Conservation (phyloP, 2,329 filamentous ascomycete species). For the Massarina eburnea region DNA sequence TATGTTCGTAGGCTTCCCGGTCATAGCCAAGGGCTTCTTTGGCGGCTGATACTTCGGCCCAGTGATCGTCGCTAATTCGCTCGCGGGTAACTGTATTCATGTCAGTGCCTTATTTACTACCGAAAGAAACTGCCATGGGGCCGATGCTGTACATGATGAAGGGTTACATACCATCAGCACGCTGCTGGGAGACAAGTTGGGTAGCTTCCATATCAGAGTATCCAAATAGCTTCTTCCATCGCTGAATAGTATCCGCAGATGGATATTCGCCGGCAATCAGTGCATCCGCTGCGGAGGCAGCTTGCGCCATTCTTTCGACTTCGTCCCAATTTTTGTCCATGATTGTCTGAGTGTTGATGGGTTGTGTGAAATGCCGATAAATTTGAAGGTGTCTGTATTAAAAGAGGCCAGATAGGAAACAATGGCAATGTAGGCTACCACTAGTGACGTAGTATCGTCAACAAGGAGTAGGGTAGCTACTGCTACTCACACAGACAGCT, state of each 20-base stretch:
- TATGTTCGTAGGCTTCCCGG: slow-evolving; percentile 45
- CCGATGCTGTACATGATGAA: not conserved
- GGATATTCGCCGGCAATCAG: slow-evolving; percentile 18
- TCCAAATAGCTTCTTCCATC: slow-evolving; percentile 42
- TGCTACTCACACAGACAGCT: too few species aligned
- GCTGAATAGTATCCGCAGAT: slow-evolving; percentile 22
- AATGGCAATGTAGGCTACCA: too few species aligned
- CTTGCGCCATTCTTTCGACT: slow-evolving; percentile 20
- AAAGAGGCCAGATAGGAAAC: too few species aligned
- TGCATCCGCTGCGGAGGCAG: slow-evolving; percentile 11
- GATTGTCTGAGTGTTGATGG: too few species aligned
- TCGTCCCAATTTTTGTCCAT: slow-evolving; percentile 10
- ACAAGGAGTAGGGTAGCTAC: too few species aligned
- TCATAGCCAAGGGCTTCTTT: slow-evolving; percentile 41
- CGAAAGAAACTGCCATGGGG: not conserved
- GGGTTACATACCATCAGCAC: slow-evolving; percentile 22
- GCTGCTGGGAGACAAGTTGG: slow-evolving; percentile 35
- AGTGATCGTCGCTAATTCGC: slow-evolving; percentile 41
- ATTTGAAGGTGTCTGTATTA: too few species aligned
- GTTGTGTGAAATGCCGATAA: too few species aligned
- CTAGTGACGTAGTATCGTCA: too few species aligned
- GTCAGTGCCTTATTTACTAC: not conserved
- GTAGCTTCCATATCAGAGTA: slow-evolving; percentile 34
- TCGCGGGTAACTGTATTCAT: slow-evolving; percentile 29
- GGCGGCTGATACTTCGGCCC: slow-evolving; percentile 30